Percentiles rank a stretch among this genome's conserved stretches.
phyloP scores from a whole-genome alignment of 176 grass and related monocot species.

The Musa acuminata region DNA sequence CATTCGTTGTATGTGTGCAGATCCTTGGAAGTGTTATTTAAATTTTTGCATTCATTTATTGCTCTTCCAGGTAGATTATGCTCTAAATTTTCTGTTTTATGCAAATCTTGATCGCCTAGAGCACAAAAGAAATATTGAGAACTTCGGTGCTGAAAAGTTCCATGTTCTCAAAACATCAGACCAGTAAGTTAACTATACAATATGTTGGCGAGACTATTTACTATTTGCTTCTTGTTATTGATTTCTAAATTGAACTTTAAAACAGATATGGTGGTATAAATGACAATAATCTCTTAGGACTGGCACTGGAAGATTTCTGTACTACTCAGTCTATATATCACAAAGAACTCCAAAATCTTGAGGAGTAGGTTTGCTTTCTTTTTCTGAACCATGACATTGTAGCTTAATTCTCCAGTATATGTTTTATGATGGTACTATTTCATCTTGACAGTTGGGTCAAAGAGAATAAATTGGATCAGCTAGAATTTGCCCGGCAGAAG shows the following conservation, averaged over 20 bases:
- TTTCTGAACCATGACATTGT: neutral
- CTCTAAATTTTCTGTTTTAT: slow-evolving; percentile 55
- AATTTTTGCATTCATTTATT: slow-evolving; percentile 1
- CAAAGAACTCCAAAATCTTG: slow-evolving; percentile 52
- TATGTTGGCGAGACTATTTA: neutral
- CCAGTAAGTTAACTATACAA: slow-evolving; percentile 30
- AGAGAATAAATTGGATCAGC: slow-evolving; percentile 47
- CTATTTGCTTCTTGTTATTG: neutral
- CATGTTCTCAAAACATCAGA: slow-evolving; percentile 38
- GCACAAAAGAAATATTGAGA: slow-evolving; percentile 69
- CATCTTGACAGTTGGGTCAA: slow-evolving; percentile 49
- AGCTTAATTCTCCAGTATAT: neutral
- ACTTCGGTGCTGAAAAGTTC: slow-evolving; percentile 25
- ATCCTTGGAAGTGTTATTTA: neutral
- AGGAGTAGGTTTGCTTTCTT: slow-evolving; percentile 30
- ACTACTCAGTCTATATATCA: slow-evolving; percentile 37
- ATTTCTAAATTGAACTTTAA: slow-evolving; percentile 3
- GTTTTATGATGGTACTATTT: neutral
- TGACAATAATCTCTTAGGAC: slow-evolving; percentile 30
- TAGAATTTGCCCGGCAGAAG: slow-evolving; percentile 60
- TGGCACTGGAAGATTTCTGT: slow-evolving; percentile 44
- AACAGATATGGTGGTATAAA: slow-evolving; percentile 29
- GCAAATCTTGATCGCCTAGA: slow-evolving; percentile 53
- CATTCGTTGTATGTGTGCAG: neutral
- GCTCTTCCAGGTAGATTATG: slow-evolving; percentile 46